Conservation (phyloP, 2,329 filamentous ascomycete genomes). For the Fusarium poae region DNA sequence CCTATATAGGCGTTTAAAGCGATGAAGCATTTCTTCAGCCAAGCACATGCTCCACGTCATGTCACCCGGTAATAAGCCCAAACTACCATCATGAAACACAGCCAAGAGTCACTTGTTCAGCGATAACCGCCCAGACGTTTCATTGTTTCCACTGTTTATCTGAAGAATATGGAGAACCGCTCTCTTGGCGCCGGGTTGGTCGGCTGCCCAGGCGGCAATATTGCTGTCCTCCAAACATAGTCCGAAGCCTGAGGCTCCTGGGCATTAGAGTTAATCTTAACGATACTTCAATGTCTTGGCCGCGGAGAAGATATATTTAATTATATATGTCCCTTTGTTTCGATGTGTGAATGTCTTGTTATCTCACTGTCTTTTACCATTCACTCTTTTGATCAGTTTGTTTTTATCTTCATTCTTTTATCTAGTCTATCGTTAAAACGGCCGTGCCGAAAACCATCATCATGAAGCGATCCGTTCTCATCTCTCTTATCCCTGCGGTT, state of each 20-base stretch:
- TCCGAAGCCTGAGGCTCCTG: conserved; percentile 9
- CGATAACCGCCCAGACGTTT: conserved; percentile 21
- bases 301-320: neutral
- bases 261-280: conserved; percentile 31
- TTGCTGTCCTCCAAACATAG: conserved; percentile 41
- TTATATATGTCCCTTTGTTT: conserved; percentile 17
- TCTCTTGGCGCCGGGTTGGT: conserved; percentile 12
- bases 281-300: neutral
- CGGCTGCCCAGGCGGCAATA: conserved; percentile 42
- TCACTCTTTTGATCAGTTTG: conserved; percentile 12
- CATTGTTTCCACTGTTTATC: conserved; percentile 21
- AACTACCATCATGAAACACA: conserved; percentile 20
- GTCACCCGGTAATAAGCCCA: conserved; percentile 7
- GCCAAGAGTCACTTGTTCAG: conserved; percentile 20
- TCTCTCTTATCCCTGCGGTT: conserved; percentile 43
- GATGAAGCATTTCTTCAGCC: neutral
- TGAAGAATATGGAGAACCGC: conserved; percentile 11
- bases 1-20: neutral
- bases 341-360: neutral
- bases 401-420: conserved; percentile 18
- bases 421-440: conserved; percentile 25
- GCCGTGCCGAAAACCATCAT: conserved; percentile 35
- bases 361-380: conserved; percentile 17
- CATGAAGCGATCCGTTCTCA: conserved; percentile 42
- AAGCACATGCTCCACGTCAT: conserved; percentile 8